phyloP scores from a whole-genome alignment of 139 green algal species.

The Eudorina sp. region DNA sequence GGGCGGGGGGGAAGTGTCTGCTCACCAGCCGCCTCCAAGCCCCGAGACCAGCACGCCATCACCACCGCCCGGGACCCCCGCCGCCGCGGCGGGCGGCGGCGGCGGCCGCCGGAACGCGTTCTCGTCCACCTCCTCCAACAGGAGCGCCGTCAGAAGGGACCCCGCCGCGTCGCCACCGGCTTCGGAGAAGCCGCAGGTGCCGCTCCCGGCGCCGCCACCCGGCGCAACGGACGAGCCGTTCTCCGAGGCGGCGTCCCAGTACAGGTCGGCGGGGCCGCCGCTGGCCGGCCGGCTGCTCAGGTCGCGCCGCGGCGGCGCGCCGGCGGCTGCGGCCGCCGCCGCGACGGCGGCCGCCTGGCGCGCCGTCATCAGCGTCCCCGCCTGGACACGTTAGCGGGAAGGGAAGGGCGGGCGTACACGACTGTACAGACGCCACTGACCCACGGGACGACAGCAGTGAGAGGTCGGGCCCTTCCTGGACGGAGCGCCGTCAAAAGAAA shows the following conservation, averaged over 20 bases:
- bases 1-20: no score
- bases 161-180: neutral
- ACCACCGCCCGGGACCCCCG: neutral
- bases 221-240: neutral
- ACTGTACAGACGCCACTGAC: no score
- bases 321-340: conserved; percentile 10
- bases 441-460: no score
- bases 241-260: conserved; percentile 4
- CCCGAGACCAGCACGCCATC: neutral
- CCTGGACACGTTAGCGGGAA: no score
- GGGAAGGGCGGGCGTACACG: no score
- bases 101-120: conserved; percentile 8
- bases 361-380: conserved; percentile 35
- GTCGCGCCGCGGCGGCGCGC: neutral
- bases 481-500: no score
- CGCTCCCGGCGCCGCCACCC: neutral
- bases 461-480: no score
- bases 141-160: conserved; percentile 38
- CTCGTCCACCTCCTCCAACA: conserved; percentile 47
- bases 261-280: neutral
- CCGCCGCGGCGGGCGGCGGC: neutral
- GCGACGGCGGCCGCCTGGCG: conserved; percentile 2
- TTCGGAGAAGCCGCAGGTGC: neutral
- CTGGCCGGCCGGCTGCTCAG: neutral
- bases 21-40: neutral